Conservation (phyloP, 805 yeast species). For the Metschnikowia vanudenii region DNA sequence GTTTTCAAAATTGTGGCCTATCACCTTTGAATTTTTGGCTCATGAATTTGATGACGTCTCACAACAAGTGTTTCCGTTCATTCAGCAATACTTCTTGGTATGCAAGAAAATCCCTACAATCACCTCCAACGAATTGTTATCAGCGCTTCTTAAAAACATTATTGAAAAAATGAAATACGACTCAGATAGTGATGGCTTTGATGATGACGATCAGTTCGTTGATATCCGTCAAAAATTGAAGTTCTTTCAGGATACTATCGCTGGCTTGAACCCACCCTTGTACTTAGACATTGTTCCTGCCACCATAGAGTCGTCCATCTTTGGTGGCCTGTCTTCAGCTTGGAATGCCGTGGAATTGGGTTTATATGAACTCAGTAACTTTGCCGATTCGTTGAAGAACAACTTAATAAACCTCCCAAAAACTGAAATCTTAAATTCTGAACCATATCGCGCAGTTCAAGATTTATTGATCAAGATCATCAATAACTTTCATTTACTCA, state of each 20-base stretch:
- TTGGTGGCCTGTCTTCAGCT: slow-evolving; percentile 10
- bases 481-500: slow-evolving; percentile 37
- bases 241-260: slow-evolving; percentile 80
- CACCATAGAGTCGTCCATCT: slow-evolving; percentile 46
- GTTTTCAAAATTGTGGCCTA: slow-evolving; percentile 66
- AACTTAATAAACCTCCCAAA: slow-evolving; percentile 72
- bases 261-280: slow-evolving; percentile 53
- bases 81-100: slow-evolving; percentile 69
- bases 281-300: slow-evolving; percentile 58
- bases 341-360: slow-evolving; percentile 75
- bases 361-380: slow-evolving; percentile 72
- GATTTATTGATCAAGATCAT: slow-evolving; percentile 59
- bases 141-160: slow-evolving; percentile 63
- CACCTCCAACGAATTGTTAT: slow-evolving; percentile 48
- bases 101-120: slow-evolving; percentile 54
- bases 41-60: slow-evolving; percentile 90
- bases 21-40: slow-evolving; percentile 64
- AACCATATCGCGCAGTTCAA: slow-evolving; percentile 61
- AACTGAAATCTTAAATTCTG: slow-evolving; percentile 59
- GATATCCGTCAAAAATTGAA: slow-evolving; percentile 77
- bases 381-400: slow-evolving; percentile 76
- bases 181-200: slow-evolving; percentile 61
- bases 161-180: slow-evolving; percentile 80
- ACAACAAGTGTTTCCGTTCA: slow-evolving; percentile 75
- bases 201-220: slow-evolving; percentile 63